These are phyloP conservation scores for Yamadazyma akitaensis DNA, from an alignment of 805 yeast species.

Conservation along the genomic window DNA sequence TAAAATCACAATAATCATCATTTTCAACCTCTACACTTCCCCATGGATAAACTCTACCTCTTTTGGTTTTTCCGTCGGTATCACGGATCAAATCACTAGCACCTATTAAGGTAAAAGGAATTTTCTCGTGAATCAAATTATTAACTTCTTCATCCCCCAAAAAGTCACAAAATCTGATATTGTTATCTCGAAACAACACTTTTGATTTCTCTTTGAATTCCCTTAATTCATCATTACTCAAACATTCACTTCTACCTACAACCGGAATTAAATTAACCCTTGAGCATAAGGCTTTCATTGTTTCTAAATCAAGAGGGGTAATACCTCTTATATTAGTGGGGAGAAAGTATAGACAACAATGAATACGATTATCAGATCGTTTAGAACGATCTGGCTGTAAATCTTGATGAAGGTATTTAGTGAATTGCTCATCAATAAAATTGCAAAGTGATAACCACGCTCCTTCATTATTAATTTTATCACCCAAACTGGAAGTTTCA, in stretches of 20 bases:
- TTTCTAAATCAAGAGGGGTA: slow-evolving; percentile 30
- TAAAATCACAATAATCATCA: slow-evolving; percentile 72
- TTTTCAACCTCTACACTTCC: slow-evolving; percentile 84
- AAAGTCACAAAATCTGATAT: slow-evolving; percentile 31
- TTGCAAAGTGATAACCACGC: slow-evolving; percentile 48
- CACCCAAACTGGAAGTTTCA: slow-evolving; percentile 78
- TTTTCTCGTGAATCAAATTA: slow-evolving; percentile 32
- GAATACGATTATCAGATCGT: slow-evolving; percentile 64
- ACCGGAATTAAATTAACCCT: slow-evolving; percentile 40
- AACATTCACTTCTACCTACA: slow-evolving; percentile 35
- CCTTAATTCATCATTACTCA: slow-evolving; percentile 23
- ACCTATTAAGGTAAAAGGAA: slow-evolving; percentile 74
- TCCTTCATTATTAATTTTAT: slow-evolving; percentile 47
- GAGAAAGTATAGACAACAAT: slow-evolving; percentile 81
- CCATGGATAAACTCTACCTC: slow-evolving; percentile 82
- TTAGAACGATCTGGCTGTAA: slow-evolving; percentile 38
- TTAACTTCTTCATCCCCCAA: slow-evolving; percentile 29
- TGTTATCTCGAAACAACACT: slow-evolving; percentile 19
- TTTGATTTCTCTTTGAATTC: slow-evolving; percentile 25
- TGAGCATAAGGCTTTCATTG: slow-evolving; percentile 32
- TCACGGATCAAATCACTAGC: slow-evolving; percentile 43
- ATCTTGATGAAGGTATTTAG: slow-evolving; percentile 65
- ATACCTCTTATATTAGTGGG: slow-evolving; percentile 60
- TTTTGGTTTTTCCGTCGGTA: slow-evolving; percentile 42
- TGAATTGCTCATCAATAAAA: slow-evolving; percentile 76